Evolutionary conservation across 352 stramenopile species (phyloP).

Genomic region (Pythium phragmiticola): DNA sequence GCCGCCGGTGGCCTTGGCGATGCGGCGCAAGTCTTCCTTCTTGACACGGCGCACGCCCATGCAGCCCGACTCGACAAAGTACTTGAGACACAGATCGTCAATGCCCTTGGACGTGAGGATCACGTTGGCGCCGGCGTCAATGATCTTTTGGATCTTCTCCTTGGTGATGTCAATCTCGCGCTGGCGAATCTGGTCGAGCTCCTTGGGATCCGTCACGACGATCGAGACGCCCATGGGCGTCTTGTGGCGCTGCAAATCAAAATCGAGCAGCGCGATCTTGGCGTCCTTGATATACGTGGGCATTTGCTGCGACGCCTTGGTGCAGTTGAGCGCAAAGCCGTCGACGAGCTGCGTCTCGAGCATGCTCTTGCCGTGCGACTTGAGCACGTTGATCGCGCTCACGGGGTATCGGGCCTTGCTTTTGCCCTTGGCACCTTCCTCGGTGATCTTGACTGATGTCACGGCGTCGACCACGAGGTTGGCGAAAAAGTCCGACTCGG

Average conservation of each 20-base stretch:
- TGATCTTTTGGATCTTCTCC: slow-evolving; percentile 99
- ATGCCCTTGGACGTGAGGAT: slow-evolving; percentile 99
- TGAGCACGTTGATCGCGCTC: slow-evolving; percentile 98
- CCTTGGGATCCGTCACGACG: slow-evolving; percentile 91
- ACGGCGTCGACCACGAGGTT: slow-evolving; percentile 98
- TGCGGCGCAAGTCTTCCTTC: slow-evolving; percentile 97
- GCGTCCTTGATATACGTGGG: slow-evolving; percentile 92
- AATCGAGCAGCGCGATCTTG: slow-evolving; percentile 98
- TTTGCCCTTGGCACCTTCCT: slow-evolving; percentile 83
- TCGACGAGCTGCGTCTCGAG: slow-evolving; percentile 91
- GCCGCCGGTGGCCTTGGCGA: slow-evolving; percentile 98
- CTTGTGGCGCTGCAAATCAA: slow-evolving; percentile 98
- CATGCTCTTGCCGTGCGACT: slow-evolving; percentile 92
- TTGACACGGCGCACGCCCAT: slow-evolving; percentile 97
- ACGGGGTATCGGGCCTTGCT: slow-evolving; percentile 93
- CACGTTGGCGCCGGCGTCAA: slow-evolving; percentile 97
- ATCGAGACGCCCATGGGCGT: slow-evolving; percentile 97
- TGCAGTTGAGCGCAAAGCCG: slow-evolving; percentile 98
- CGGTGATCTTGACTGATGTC: slow-evolving; percentile 94
- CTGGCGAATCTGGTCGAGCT: slow-evolving; percentile 98
- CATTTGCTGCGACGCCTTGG: slow-evolving; percentile 97
- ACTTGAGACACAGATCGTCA: slow-evolving; percentile 99
- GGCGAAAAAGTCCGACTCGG: slow-evolving; percentile 97
- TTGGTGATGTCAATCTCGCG: slow-evolving; percentile 99
- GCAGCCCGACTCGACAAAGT: slow-evolving; percentile 98